Conservation (phyloP, 305 asterid genomes). For the Rubia peregrina region DNA sequence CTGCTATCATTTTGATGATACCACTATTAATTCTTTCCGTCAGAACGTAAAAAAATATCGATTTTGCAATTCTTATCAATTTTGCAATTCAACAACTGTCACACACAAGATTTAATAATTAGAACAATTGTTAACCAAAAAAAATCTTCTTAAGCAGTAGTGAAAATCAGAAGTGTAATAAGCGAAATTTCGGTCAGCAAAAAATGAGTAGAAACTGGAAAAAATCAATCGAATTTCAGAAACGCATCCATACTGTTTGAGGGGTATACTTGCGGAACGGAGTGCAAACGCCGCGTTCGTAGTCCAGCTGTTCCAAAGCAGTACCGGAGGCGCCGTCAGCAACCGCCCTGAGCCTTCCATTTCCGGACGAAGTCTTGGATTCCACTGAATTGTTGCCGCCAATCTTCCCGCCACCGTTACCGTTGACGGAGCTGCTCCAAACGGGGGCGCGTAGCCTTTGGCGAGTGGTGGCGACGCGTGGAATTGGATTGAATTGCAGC, state of each 20-base stretch:
- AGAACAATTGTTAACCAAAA: not conserved
- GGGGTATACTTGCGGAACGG: conserved; percentile 93
- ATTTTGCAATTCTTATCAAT: not conserved
- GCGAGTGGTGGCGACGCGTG: not conserved
- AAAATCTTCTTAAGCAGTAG: not conserved
- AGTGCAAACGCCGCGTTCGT: conserved; percentile 89
- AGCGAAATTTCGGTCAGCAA: not conserved
- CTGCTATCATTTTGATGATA: not conserved
- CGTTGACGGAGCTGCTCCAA: not conserved
- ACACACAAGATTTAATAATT: not conserved
- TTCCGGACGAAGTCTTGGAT: conserved; percentile 6
- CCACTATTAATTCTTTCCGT: not conserved
- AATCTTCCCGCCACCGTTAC: not conserved
- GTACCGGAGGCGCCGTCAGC: conserved; percentile 29
- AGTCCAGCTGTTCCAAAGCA: conserved; percentile 84
- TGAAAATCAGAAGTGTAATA: not conserved
- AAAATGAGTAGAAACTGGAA: not conserved
- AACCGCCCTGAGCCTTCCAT: conserved; percentile 7
- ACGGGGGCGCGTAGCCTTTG: conserved; percentile 6
- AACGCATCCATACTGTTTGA: conserved; percentile 52
- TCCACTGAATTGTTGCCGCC: not conserved
- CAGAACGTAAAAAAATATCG: not conserved
- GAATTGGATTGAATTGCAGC: not conserved
- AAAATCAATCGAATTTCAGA: not conserved
- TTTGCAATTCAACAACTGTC: conserved; percentile 1